Evolutionary conservation across 352 stramenopile genomes (phyloP), one percentile per base, ranked within the genome.

Genomic region (Saprolegnia diclina): DNA sequence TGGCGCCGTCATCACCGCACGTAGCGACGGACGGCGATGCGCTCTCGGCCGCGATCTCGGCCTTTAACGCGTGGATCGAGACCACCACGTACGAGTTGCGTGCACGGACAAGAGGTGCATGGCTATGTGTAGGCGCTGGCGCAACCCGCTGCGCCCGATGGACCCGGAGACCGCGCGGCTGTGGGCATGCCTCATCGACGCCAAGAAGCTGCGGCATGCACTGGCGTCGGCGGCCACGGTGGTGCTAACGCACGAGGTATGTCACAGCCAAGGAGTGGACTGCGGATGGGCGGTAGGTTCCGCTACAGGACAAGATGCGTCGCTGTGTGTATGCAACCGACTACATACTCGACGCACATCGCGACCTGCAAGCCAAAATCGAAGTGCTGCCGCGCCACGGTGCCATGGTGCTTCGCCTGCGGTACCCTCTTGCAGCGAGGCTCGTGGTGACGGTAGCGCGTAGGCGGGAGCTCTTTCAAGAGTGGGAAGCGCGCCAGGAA

Each of bases 391-490:
- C 37, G 2, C 13, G 40, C 14, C 32, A 69, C n/a, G 63, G 63
- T 14, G 53, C 1, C 10, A 1, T 69, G 18, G 22, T 40, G 4
- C 38, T 67, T 5, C 61, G 61, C 16, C 42, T 67, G 16, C 61
- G 61, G 61, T 67, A 38, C 11, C 3, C 22, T 38, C 14, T n/a
- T n/a, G n/a, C n/a, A n/a, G n/a, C n/a, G n/a, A n/a, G n/a, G n/a
- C n/a, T n/a, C n/a, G n/a, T n/a, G n/a, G n/a, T n/a, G n/a, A n/a
- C n/a, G n/a, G 29, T 35, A 50, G 16, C 10, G 10, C 14, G 26
- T 59, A 69, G 63, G 19, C 19, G n/a, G 13, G 63, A 69, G 45
- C 21, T 63, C n/a, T 69, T 69, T 63, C 16, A 29, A 4, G 63
- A 69, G 21, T 63, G 63, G 48, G 63, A 69, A 26, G 1, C 19